phyloP scores from a whole-genome alignment of 2,329 filamentous ascomycete species.

The Raffaelea albimanens region DNA sequence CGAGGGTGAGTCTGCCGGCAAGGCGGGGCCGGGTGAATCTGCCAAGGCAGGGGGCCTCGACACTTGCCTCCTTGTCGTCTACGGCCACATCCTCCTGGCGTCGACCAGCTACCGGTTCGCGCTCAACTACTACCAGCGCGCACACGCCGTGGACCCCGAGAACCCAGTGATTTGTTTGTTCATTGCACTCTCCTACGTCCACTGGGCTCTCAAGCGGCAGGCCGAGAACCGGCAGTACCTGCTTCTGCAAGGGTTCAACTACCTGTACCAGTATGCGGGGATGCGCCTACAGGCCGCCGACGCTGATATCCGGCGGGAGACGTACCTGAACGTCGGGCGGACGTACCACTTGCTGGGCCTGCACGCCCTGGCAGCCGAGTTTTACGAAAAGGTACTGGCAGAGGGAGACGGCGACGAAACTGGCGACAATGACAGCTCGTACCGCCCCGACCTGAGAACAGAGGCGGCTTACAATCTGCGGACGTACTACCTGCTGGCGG shows the following conservation, averaged over 20 bases:
- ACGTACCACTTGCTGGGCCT: constrained; percentile 70
- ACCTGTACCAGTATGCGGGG: constrained; percentile 66
- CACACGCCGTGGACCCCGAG: constrained; percentile 60
- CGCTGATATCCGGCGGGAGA: constrained; percentile 50
- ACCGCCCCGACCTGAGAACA: constrained; percentile 41
- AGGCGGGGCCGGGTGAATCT: too few species aligned
- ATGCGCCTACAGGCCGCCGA: constrained; percentile 33
- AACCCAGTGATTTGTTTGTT: constrained; percentile 75
- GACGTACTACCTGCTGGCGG: constrained; percentile 54
- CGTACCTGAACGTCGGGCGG: constrained; percentile 71
- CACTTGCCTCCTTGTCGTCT: constrained; percentile 73
- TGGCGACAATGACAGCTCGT: constrained; percentile 24
- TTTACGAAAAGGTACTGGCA: constrained; percentile 49
- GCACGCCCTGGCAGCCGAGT: constrained; percentile 60
- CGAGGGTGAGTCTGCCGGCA: too few species aligned
- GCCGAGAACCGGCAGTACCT: constrained; percentile 84
- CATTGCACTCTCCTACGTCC: constrained; percentile 76
- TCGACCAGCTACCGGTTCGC: constrained; percentile 77
- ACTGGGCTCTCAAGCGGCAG: constrained; percentile 82
- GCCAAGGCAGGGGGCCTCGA: constrained; percentile 59
- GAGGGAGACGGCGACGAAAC: constrained; percentile 21
- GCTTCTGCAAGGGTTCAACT: constrained; percentile 74
- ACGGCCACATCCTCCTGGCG: constrained; percentile 80
- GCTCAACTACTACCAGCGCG: constrained; percentile 74
- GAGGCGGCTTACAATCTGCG: constrained; percentile 72